Conservation (phyloP, 108 stramenopile species). For the Chaetoceros muelleri region DNA sequence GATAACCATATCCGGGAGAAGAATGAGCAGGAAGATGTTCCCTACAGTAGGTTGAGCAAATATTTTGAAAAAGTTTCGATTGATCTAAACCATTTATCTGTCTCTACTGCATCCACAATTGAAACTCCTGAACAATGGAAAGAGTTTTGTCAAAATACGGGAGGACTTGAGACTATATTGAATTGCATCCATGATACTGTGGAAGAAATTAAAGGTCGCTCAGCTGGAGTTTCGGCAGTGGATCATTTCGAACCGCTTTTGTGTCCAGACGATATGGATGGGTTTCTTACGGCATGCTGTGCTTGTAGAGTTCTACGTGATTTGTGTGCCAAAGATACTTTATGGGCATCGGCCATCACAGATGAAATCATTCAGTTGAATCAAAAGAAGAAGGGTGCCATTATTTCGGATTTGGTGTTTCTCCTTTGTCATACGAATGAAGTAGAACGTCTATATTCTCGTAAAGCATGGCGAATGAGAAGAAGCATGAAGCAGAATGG, state of each 20-base stretch:
- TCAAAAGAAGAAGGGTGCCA: conserved; percentile 20
- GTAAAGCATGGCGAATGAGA: conserved; percentile 1
- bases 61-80: not conserved
- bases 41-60: too few species aligned
- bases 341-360: conserved; percentile 58
- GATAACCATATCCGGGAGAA: too few species aligned
- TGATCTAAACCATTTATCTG: conserved; percentile 54
- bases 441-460: conserved; percentile 15
- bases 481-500: conserved; percentile 1
- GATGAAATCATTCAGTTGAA: conserved; percentile 67
- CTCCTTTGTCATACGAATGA: conserved; percentile 54
- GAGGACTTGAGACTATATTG: conserved; percentile 57
- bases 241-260: conserved; percentile 22
- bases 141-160: conserved; percentile 46
- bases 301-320: conserved; percentile 64
- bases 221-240: conserved; percentile 17
- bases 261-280: conserved; percentile 32
- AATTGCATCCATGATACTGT: conserved; percentile 64
- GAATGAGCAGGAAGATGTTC: too few species aligned
- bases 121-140: conserved; percentile 55
- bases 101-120: conserved; percentile 45
- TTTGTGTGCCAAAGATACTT: conserved; percentile 53
- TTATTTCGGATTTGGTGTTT: conserved; percentile 33
- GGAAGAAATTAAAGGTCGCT: conserved; percentile 3
- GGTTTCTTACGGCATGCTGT: conserved; percentile 53